Evolutionary conservation across 106 monocot genomes (phyloP).

Genomic region (Acanthochlamys bracteata): DNA sequence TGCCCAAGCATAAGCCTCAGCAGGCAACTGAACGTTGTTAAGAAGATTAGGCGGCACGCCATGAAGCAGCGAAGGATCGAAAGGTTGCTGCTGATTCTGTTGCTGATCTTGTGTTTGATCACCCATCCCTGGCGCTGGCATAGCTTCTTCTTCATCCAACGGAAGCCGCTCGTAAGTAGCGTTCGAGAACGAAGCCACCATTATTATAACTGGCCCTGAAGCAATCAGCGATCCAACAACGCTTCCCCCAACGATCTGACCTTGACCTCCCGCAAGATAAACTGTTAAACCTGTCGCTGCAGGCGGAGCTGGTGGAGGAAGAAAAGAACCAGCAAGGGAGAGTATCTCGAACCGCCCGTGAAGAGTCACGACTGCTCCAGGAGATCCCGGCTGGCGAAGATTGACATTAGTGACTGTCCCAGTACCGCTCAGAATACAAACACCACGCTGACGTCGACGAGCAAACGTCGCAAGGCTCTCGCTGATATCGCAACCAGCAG

Average conservation of each 20-base stretch:
- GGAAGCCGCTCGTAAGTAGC: constrained; percentile 3
- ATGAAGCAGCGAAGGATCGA: constrained; percentile 7
- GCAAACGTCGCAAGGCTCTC: constrained; percentile 1
- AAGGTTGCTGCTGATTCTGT: constrained; percentile 9
- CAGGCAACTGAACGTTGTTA: constrained; percentile 20
- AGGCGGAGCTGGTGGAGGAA: constrained; percentile 1
- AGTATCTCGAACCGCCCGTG: constrained; percentile 1
- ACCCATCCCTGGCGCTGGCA: constrained; percentile 3
- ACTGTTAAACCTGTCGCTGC: neutral
- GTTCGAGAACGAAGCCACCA: constrained; percentile 3
- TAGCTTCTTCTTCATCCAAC: neutral
- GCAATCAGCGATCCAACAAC: constrained; percentile 1
- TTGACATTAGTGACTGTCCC: constrained; percentile 1
- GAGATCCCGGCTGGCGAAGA: neutral
- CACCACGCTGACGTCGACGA: neutral
- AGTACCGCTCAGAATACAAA: neutral
- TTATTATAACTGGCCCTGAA: neutral
- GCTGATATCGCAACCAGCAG: constrained; percentile 3
- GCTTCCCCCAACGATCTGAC: constrained; percentile 4
- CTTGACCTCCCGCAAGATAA: neutral
- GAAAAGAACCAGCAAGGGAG: neutral
- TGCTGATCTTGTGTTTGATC: constrained; percentile 14
- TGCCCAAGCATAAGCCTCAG: constrained; percentile 23
- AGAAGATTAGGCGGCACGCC: constrained; percentile 21
- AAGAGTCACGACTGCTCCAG: neutral